Conservation (phyloP, 805 yeast species). For the Blastobotrys americana region DNA sequence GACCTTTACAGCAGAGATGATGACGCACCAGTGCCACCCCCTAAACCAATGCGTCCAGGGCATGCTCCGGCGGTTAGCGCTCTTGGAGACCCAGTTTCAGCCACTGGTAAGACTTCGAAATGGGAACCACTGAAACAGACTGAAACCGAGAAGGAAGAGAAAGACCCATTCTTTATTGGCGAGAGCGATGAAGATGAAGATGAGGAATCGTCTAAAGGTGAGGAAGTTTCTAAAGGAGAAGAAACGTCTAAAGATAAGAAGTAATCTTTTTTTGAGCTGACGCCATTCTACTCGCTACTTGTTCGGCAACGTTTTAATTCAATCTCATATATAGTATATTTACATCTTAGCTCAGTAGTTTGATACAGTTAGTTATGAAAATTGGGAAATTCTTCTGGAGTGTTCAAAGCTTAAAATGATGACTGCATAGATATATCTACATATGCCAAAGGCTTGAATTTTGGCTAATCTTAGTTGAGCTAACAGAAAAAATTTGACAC, state of each 20-base stretch:
- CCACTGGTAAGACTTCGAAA: constrained; percentile 19
- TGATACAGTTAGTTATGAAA: no score
- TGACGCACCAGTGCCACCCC: constrained; percentile 20
- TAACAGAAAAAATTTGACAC: no score
- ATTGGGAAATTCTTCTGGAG: no score
- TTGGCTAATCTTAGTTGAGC: no score
- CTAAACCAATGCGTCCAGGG: constrained; percentile 26
- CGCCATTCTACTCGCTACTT: background rate
- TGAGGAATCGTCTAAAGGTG: constrained; percentile 9
- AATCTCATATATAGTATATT: no score
- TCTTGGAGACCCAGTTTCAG: constrained; percentile 17
- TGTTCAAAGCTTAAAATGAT: no score
- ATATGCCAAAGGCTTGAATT: no score
- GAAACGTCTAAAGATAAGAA: constrained; percentile 2
- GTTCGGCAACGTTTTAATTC: no score
- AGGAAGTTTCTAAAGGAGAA: constrained; percentile 6
- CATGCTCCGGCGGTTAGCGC: constrained; percentile 19
- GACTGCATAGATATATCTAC: no score
- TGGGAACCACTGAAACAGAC: constrained; percentile 40
- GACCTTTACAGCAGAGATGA: constrained; percentile 2
- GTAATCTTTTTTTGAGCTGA: background rate
- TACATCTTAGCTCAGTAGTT: no score
- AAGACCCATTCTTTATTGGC: constrained; percentile 46
- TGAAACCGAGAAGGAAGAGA: constrained; percentile 34
- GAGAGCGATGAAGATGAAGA: constrained; percentile 42